Evolutionary conservation across 306 rosid species (phyloP).

Genomic region (Urtica urens): DNA sequence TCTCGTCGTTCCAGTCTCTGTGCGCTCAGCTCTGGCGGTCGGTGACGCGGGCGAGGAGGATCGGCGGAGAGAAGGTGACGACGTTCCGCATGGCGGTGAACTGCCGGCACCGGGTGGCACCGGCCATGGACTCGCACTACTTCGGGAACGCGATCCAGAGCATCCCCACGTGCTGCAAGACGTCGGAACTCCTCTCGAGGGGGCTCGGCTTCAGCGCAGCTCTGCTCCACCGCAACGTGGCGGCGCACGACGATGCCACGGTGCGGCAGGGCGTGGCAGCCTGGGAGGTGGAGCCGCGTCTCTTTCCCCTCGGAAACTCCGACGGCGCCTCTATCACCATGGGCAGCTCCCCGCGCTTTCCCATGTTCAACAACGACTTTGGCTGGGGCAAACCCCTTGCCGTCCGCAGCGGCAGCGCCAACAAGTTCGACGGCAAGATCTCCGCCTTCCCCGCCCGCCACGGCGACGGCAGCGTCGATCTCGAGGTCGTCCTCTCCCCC

Average conservation of each 20-base stretch:
- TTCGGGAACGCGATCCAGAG: constrained; percentile 93
- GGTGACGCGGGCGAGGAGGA: constrained; percentile 63
- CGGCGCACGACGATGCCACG: constrained; percentile 39
- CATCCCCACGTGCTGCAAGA: constrained; percentile 57
- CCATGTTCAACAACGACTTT: constrained; percentile 77
- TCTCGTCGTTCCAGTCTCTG: constrained; percentile 78
- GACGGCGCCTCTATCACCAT: constrained; percentile 82
- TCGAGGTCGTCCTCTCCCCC: constrained; percentile 76
- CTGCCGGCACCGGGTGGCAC: constrained; percentile 66
- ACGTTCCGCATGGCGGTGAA: constrained; percentile 93
- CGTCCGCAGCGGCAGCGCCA: constrained; percentile 57
- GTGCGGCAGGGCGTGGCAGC: constrained; percentile 58
- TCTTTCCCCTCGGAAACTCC: constrained; percentile 71
- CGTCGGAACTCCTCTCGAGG: constrained; percentile 30
- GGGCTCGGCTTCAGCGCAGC: constrained; percentile 55
- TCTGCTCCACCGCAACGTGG: constrained; percentile 58
- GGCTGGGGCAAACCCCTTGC: constrained; percentile 84
- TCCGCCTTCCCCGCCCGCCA: constrained; percentile 69
- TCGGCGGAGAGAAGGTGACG: constrained; percentile 37
- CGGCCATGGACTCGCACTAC: constrained; percentile 54
- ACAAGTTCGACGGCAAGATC: constrained; percentile 86
- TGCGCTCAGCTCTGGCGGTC: constrained; percentile 81
- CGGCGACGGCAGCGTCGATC: constrained; percentile 73
- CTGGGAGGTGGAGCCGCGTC: constrained; percentile 64
- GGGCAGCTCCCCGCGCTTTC: constrained; percentile 92